These are phyloP conservation scores for Arthrobotrys megalospora DNA, from an alignment of 2,329 filamentous ascomycete genomes.

Conservation along the genomic window DNA sequence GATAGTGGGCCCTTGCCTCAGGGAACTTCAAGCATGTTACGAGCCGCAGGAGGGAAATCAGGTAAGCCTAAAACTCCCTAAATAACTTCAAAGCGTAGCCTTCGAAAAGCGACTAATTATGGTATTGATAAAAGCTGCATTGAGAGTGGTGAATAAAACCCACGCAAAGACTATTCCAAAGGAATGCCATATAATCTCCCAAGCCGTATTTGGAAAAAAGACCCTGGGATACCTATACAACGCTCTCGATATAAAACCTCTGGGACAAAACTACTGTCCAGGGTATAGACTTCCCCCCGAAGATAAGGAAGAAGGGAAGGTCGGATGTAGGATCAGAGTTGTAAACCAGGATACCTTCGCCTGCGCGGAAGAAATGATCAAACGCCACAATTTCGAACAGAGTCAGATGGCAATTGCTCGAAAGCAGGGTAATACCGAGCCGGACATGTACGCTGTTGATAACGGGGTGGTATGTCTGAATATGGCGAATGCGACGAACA, in stretches of 20 bases:
- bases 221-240: slow-evolving; percentile 52
- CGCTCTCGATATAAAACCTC: slow-evolving; percentile 62
- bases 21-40: slow-evolving; percentile 50
- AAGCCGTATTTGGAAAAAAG: slow-evolving; percentile 28
- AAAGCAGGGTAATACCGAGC: slow-evolving; percentile 49
- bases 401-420: slow-evolving; percentile 63
- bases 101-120: slow-evolving; percentile 13
- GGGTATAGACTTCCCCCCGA: slow-evolving; percentile 65
- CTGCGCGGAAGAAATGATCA: slow-evolving; percentile 70
- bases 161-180: slow-evolving; percentile 4
- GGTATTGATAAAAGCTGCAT: slow-evolving; percentile 2
- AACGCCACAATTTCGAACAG: slow-evolving; percentile 62
- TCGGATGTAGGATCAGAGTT: slow-evolving; percentile 69
- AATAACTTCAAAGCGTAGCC: not conserved
- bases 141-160: not conserved
- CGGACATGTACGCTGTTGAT: slow-evolving; percentile 64
- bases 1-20: slow-evolving; percentile 11
- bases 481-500: slow-evolving; percentile 73
- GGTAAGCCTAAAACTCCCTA: slow-evolving; percentile 17
- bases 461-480: slow-evolving; percentile 75
- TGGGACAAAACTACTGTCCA: slow-evolving; percentile 70
- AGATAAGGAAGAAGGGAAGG: slow-evolving; percentile 64
- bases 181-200: slow-evolving; percentile 32
- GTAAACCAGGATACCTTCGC: slow-evolving; percentile 75
- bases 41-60: slow-evolving; percentile 8